Percentiles rank a stretch among this genome's conserved stretches.
Evolutionary conservation across 129 eudicot genomes (phyloP).

Genomic region (Sambucus nigra): DNA sequence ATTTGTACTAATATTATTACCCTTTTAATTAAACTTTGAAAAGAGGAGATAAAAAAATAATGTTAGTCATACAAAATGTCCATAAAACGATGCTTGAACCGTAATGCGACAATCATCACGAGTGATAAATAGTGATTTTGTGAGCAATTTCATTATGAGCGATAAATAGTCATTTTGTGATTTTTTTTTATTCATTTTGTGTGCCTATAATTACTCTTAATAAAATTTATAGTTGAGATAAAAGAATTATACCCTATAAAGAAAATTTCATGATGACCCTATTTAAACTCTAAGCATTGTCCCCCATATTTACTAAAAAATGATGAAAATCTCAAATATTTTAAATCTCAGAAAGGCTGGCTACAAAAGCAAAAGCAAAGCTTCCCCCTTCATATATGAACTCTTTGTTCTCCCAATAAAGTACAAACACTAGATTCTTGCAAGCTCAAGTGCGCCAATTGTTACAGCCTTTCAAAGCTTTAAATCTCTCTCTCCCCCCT

Average conservation of each 20-base stretch:
- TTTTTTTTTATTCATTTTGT: no score
- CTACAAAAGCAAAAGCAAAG: conserved; percentile 19
- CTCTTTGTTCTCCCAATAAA: conserved; percentile 14
- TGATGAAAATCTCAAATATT: conserved; percentile 5
- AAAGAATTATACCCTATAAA: background rate
- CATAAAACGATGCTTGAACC: no score
- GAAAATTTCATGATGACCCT: background rate
- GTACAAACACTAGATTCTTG: conserved; percentile 17
- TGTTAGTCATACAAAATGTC: no score
- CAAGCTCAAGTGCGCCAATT: conserved; percentile 5
- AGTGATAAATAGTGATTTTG: no score
- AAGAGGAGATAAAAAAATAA: no score
- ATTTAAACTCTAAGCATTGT: background rate
- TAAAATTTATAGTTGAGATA: no score
- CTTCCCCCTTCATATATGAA: background rate
- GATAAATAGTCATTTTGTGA: no score
- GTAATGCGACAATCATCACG: no score
- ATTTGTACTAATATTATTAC: no score
- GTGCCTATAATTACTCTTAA: no score
- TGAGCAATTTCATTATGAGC: no score
- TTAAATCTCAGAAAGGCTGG: conserved; percentile 7
- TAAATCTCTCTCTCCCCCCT: background rate
- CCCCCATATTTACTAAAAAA: background rate
- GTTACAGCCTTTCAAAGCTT: conserved; percentile 9
- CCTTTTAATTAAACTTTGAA: no score